Evolutionary conservation across 106 monocot genomes (phyloP), one percentile per base, ranked within the genome.

Genomic region (Gastrodia elata): DNA sequence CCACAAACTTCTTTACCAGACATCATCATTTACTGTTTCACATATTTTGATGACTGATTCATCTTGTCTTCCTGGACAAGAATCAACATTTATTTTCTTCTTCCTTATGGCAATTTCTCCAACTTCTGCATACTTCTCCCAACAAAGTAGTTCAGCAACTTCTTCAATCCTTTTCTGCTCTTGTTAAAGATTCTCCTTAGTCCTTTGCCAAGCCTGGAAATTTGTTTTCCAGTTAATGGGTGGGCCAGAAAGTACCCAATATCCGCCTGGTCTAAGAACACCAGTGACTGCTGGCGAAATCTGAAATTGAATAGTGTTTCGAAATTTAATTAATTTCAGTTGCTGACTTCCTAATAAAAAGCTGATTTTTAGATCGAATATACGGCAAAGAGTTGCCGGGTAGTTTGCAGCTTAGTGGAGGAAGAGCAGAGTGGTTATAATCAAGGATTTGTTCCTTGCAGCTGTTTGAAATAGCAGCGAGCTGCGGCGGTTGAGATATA

Each of bases 161-260:
- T 82, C 84, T 76, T 88, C 87, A 68, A 84, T 88, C 73, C 74
- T 77, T 36, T 36, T 82, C 44, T 88, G 87, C 52, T 88, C 87
- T 25, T 74, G 74, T 38, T 82, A 77, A 27, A 88, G 84, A 75
- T 88, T 84, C 39, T 79, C 84, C 76, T 82, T 82, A 24, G 79
- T 68, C 9, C 84, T 84, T 32, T 88, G 58, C 87, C 87, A 88
- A 49, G 82, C 82, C 39, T 75, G 33, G 64, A 82, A 82, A 65
- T 82, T 74, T 34, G 8, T 80, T 48, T 70, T 84, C 87, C 87
- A 87, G 71, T 87, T 87, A 52, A 87, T 87, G 0, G 87, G 87
- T 20, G 87, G 87, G 38, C 87, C 87, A 25, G 87, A 87, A 41
- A 87, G 81, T 35, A 87, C 84, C 87, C 84, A 87, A 71, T 82